Conservation (phyloP, 192 early-diverging fungal species). For the Diversispora eburnea region DNA sequence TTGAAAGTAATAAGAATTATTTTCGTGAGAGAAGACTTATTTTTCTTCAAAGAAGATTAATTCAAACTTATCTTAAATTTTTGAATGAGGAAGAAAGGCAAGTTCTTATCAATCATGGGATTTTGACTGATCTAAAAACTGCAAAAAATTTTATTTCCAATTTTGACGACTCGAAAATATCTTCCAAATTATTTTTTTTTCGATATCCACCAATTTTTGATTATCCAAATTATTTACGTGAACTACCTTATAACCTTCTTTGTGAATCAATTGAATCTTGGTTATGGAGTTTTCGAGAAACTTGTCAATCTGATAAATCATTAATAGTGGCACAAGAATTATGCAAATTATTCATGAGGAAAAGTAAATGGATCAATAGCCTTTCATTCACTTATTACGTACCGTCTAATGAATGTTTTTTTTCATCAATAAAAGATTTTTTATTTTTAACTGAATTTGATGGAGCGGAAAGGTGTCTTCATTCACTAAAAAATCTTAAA, state of each 20-base stretch:
- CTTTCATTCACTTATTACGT: conserved; percentile 2
- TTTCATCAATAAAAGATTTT: neutral
- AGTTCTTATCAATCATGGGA: too few species aligned
- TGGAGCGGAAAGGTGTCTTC: neutral
- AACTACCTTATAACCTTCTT: neutral
- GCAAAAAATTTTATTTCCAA: neutral
- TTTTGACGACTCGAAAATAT: neutral
- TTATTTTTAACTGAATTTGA: neutral
- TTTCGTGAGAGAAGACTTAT: too few species aligned
- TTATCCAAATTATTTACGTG: neutral
- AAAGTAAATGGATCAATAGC: neutral
- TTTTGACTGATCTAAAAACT: neutral
- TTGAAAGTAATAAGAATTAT: too few species aligned
- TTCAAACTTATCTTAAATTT: too few species aligned
- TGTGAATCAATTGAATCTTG: conserved; percentile 5
- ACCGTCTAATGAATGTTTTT: neutral
- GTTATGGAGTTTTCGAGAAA: neutral
- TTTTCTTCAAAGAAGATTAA: too few species aligned
- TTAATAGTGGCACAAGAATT: neutral
- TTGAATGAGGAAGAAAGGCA: too few species aligned
- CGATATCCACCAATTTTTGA: neutral
- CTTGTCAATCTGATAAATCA: too few species aligned
- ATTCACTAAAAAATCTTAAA: neutral
- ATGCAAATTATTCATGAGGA: neutral
- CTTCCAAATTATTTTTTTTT: too few species aligned